Percentiles rank a stretch among this genome's conserved stretches.
These are phyloP conservation scores for Blastocystis sp. DNA, from an alignment of 352 stramenopile species.

Conservation along the genomic window DNA sequence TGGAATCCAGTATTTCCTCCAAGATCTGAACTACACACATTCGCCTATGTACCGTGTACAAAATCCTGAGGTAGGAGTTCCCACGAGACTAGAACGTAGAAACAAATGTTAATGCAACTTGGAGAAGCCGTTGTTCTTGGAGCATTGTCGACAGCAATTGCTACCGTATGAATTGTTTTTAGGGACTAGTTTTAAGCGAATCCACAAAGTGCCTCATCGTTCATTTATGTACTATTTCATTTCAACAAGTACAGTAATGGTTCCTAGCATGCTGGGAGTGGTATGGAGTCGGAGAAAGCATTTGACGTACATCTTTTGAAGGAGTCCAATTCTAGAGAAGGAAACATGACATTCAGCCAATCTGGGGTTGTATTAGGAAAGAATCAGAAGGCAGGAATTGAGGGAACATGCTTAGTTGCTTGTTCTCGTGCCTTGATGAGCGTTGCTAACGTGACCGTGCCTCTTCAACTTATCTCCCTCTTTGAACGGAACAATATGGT, in stretches of 20 bases:
- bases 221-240: conserved; percentile 49
- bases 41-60: conserved; percentile 41
- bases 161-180: neutral
- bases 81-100: neutral
- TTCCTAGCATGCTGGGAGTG: conserved; percentile 34
- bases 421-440: conserved; percentile 19
- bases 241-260: conserved; percentile 26
- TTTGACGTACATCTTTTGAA: neutral
- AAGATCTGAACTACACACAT: conserved; percentile 54
- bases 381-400: conserved; percentile 1
- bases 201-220: conserved; percentile 58
- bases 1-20: conserved; percentile 52
- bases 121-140: conserved; percentile 31
- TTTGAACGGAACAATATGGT: conserved; percentile 43
- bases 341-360: conserved; percentile 11
- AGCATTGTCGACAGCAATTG: conserved; percentile 22
- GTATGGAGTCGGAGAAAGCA: conserved; percentile 49
- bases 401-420: neutral
- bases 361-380: conserved; percentile 35
- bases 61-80: neutral
- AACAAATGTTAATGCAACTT: conserved; percentile 52
- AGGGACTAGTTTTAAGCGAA: neutral
- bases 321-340: neutral
- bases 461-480: conserved; percentile 18
- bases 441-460: conserved; percentile 36